Conservation (phyloP, 139 green algal species). For the Picochlorum sp. region DNA sequence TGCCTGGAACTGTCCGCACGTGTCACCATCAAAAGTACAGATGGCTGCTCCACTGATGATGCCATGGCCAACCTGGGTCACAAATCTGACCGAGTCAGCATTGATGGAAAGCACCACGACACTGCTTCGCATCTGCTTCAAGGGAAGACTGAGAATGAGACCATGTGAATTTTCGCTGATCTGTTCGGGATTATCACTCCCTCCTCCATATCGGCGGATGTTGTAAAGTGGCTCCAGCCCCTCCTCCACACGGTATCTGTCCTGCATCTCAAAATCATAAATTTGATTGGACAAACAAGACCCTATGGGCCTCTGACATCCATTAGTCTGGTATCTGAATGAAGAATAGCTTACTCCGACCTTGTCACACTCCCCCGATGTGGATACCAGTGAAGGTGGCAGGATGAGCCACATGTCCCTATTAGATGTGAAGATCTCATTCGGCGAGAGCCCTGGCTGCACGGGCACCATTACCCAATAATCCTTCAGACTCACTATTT, state of each 20-base stretch:
- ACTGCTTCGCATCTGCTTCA: conserved; percentile 39
- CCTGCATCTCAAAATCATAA: conserved; percentile 40
- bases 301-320: conserved; percentile 9
- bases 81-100: conserved; percentile 52
- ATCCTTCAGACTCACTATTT: conserved; percentile 48
- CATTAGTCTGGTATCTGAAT: conserved; percentile 8
- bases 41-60: conserved; percentile 45
- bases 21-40: conserved; percentile 37
- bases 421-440: conserved; percentile 31
- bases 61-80: conserved; percentile 51
- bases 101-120: conserved; percentile 53
- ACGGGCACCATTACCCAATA: conserved; percentile 31
- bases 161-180: background rate
- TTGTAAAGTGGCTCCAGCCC: conserved; percentile 55
- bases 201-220: conserved; percentile 44
- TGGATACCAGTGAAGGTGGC: conserved; percentile 21
- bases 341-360: conserved; percentile 32
- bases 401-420: conserved; percentile 68
- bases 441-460: conserved; percentile 11
- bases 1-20: conserved; percentile 66
- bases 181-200: conserved; percentile 13
- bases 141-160: conserved; percentile 45
- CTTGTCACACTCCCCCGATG: conserved; percentile 56
- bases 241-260: conserved; percentile 30
- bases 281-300: conserved; percentile 64